Base-by-base conservation (phyloP, 352 stramenopile genomes). In the Phytopythium cucurbitacearum region DNA sequence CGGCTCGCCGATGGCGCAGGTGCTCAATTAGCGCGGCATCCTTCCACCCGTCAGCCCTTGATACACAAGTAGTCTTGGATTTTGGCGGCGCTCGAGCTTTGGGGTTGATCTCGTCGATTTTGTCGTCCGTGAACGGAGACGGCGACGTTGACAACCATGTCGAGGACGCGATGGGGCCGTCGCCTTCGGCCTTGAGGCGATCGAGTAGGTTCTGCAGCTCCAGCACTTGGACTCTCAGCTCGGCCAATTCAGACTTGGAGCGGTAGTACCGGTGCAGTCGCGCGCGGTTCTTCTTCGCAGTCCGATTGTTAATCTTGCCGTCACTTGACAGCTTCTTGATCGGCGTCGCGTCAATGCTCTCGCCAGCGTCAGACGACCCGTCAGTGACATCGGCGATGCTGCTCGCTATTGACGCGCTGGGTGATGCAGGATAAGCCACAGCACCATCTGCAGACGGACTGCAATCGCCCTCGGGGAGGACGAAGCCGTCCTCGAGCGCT, bases 191-290 rank as follows among this genome's bases (percentile, higher is more conserved):
- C 36, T 11, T 36, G 3, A 53, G 37, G 16, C 28, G n/a, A 15
- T 53, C 48, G n/a, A 53, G 48, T 21, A 44, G 15, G 4, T 3
- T 34, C 36, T 35, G 37, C 1, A 53, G 48, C 37, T 37, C 34
- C 16, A 7, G 5, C 16, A 28, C 48, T 3, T 53, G 9, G 9
- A 1, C 48, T 4, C 48, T 15, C 16, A 53, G 37, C 16, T 46
- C 37, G 8, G 28, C 37, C 16, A 53, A 38, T 21, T 53, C 48
- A 5, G 48, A 36, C 37, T 53, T 53, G 37, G 48, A 53, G 16
- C 28, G 48, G 37, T 53, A 38, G 37, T 53, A 53, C 15, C 48
- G 48, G 10, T 53, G 48, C 48, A 53, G 37, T 7, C 48, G 48
- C 37, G 48, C 48, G 48, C 48, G 37, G 21, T 53, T 53, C 48